Base-by-base conservation (phyloP, 495 filamentous ascomycete genomes). In the Tuber brumale region DNA sequence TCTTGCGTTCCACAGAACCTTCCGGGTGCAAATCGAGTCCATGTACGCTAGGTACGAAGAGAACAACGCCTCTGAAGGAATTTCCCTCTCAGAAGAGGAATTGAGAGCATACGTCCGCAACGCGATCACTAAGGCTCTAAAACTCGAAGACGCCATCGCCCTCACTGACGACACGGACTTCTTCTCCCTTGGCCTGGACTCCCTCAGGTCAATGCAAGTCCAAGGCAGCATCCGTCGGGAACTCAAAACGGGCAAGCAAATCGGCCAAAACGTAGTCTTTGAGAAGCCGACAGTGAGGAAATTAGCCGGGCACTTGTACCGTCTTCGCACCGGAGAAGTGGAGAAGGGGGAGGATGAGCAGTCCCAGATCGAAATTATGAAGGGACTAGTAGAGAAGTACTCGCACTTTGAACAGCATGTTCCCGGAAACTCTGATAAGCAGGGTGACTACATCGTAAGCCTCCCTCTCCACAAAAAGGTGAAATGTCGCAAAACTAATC, bases 181-280 rank as follows among this genome's bases (percentile, higher is more conserved):
- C 79, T 90, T 90, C 72, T 81, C 85, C 0, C 83, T 86, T 10
- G 89, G 89, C 12, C 79, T 91, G n/a, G 89, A 90, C 79, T 90
- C 89, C 73, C 81, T 91, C n/a, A 87, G 87, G 70, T 88, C 89
- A 7, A 90, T 89, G 27, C 87, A 89, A 70, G 81, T 90, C 70
- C 85, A 88, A 45, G 84, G 86, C 16, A 79, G 88, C 8, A 85
- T 91, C 35, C 81, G 87, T 37, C 83, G 85, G 19, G 82, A 86
- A 51, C 46, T 85, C 88, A 61, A 83, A 84, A 39, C 81, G 88
- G 10, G 82, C 76, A 27, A 81, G 81, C 72, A 76, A 82, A 76
- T 86, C 72, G 75, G 81, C 73, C 83, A 82, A 70, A 90, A 89
- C 70, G 80, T 87, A 7, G 85, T 90, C 23, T 89, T 88, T 75